A percentile compares a stretch with the other conserved stretches of the same genome.
Evolutionary conservation across 805 yeast species (phyloP).

Genomic region (Schizosaccharomyces cryophilus): DNA sequence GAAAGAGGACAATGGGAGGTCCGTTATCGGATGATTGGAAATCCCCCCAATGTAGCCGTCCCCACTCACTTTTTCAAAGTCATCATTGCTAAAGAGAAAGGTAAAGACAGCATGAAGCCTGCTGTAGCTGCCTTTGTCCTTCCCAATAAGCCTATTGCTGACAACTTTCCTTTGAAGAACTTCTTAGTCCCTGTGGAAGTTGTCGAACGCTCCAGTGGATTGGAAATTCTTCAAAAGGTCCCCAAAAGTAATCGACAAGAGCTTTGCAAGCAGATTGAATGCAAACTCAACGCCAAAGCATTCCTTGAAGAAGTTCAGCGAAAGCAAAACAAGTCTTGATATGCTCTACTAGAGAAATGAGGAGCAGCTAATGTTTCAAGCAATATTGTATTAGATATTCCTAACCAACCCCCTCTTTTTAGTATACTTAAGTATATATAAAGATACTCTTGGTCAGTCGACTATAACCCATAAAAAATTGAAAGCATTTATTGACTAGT

Average conservation of each 20-base stretch:
- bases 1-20: conserved; percentile 74
- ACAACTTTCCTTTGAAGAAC: conserved; percentile 38
- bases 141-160: conserved; percentile 65
- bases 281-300: conserved; percentile 9
- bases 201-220: conserved; percentile 45
- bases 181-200: conserved; percentile 83
- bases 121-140: conserved; percentile 82
- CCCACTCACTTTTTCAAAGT: conserved; percentile 93
- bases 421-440: too few species aligned
- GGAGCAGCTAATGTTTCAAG: too few species aligned
- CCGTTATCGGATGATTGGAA: conserved; percentile 76
- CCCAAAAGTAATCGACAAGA: conserved; percentile 32
- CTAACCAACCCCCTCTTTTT: too few species aligned
- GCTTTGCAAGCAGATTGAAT: conserved; percentile 59
- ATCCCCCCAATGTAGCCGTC: conserved; percentile 88
- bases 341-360: too few species aligned
- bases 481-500: too few species aligned
- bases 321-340: not conserved
- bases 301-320: not conserved
- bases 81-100: conserved; percentile 49
- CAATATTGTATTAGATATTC: too few species aligned
- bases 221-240: conserved; percentile 49
- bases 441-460: too few species aligned
- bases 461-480: too few species aligned
- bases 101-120: conserved; percentile 16